Evolutionary conservation across 306 rosid genomes (phyloP).

Genomic region (Rosa persica): DNA sequence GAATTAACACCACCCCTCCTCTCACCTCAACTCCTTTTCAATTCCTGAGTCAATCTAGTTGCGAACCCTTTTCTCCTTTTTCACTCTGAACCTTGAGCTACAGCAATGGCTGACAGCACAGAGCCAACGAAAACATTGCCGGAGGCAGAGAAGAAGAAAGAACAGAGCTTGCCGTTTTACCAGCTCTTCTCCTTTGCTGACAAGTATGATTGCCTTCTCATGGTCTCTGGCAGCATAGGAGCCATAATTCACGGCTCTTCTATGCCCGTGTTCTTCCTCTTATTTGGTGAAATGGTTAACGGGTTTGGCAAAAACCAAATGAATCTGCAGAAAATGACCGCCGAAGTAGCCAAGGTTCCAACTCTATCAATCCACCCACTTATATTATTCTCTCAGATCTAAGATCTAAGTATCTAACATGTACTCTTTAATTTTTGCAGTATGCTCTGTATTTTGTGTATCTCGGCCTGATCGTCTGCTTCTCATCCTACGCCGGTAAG

Average conservation of each 20-base stretch:
- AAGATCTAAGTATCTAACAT: constrained; percentile 56
- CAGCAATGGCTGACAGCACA: constrained; percentile 15
- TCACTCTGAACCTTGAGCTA: background rate
- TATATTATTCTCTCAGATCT: background rate
- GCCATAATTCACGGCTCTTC: constrained; percentile 96
- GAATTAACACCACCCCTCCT: background rate
- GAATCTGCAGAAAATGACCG: constrained; percentile 82
- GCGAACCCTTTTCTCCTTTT: background rate
- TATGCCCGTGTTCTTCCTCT: constrained; percentile 93
- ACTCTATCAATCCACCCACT: background rate
- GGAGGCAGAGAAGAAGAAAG: constrained; percentile 97
- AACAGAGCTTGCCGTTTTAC: constrained; percentile 81
- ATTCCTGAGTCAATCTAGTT: background rate
- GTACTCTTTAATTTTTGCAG: constrained; percentile 37
- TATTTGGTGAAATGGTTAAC: constrained; percentile 95
- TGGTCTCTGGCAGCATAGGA: constrained; percentile 81
- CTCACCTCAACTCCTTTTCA: background rate
- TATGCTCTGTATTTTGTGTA: constrained; percentile 92
- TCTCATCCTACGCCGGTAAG: constrained; percentile 93
- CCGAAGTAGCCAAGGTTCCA: constrained; percentile 81
- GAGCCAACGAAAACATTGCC: constrained; percentile 54
- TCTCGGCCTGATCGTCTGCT: constrained; percentile 87
- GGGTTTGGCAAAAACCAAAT: constrained; percentile 93
- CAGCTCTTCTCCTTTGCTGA: constrained; percentile 92
- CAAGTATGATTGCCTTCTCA: constrained; percentile 69